Evolutionary conservation across 1,284 basidiomycete species (phyloP), one percentile per base, ranked within the genome.

Genomic region (Limonomyces culmigenus): DNA sequence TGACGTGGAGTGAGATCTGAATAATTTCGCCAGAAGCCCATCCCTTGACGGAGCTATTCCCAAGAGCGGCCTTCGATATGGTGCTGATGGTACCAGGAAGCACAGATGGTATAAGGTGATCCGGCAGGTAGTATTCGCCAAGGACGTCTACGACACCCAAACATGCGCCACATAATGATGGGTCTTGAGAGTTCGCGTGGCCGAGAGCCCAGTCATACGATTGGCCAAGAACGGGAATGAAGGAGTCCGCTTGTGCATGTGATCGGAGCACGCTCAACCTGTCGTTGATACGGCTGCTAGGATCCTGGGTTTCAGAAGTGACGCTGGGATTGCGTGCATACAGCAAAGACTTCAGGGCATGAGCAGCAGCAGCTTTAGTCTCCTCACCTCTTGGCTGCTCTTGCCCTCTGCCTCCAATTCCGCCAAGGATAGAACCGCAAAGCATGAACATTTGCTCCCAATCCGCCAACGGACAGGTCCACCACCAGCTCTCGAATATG

Each of bases 391-490:
- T 62, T 27, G 60, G 61, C 46, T 67, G 74, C 10, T 56, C 60
- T 52, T 74, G 70, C 3, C 65, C 70, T 47, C 72, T 78, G 32
- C 58, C 61, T 42, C 70, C 67, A 19, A 71, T 59, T 19, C 65
- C 65, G n/a, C 70, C 71, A 3, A 80, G 51, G 19, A 81, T 61
- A n/a, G 79, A 65, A 14, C 76, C 68, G 35, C 67, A 74, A 19
- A 95, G 63, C 57, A 78, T 80, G 55, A 92, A 85, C 14, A 89
- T 56, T 49, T 93, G 86, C 47, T 83, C 76, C 83, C 87, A 79
- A 16, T 72, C 50, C 20, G 67, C 65, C 5, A 67, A 46, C 27
- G 78, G 73, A 43, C 72, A 72, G 5, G 57, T 54, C 70, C 78
- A 81, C 87, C 88, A 93, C 70, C 76, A 78, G 20, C 59, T 55